Conservation (phyloP, 768 basidiomycete genomes). For the Leucosporidium creatinivorum region DNA sequence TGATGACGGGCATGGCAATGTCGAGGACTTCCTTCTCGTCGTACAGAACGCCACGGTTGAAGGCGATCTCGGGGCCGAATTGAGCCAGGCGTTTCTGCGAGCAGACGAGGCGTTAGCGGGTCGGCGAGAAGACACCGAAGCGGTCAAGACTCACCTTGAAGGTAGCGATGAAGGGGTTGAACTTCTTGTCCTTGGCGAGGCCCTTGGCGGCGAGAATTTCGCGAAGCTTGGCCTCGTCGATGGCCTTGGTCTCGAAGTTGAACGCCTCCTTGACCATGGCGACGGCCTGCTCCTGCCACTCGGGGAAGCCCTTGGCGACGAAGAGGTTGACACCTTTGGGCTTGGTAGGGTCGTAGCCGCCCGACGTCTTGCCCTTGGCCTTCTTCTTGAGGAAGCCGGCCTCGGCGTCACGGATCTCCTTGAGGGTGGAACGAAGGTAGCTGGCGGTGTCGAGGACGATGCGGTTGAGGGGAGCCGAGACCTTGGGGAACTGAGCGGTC, state of each 20-base stretch:
- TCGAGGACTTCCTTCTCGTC: constrained; percentile 65
- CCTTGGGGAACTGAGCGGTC: constrained; percentile 71
- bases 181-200: constrained; percentile 82
- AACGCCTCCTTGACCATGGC: constrained; percentile 44
- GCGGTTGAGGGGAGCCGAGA: constrained; percentile 54
- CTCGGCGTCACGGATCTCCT: constrained; percentile 85
- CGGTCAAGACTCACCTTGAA: constrained; percentile 64
- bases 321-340: constrained; percentile 82
- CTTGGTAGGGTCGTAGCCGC: constrained; percentile 67
- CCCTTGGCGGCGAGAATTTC: constrained; percentile 60
- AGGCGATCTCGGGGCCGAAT: constrained; percentile 56
- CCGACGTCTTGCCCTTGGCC: constrained; percentile 61
- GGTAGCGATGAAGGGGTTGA: constrained; percentile 86
- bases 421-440: constrained; percentile 87
- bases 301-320: constrained; percentile 81
- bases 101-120: not conserved
- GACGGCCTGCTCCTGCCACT: constrained; percentile 84
- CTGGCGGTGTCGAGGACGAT: constrained; percentile 61
- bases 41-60: constrained; percentile 75
- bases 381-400: constrained; percentile 67
- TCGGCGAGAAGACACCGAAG: not conserved
- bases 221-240: constrained; percentile 76
- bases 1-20: constrained; percentile 70
- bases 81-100: constrained; percentile 17
- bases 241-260: constrained; percentile 47